Conservation (phyloP, 805 yeast genomes). For the Candida methanosorbosa region DNA sequence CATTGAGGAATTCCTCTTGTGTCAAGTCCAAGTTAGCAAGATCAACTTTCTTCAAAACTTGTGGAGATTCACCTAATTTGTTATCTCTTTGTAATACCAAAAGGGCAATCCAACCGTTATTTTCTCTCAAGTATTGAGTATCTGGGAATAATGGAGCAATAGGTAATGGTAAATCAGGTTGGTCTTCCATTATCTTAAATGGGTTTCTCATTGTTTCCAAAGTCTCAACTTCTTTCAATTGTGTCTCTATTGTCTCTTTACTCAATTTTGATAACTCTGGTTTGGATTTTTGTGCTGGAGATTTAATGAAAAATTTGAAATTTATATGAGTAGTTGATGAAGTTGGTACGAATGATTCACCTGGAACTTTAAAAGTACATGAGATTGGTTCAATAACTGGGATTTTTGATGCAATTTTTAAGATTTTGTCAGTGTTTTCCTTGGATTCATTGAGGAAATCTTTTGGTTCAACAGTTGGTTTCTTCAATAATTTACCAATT, state of each 20-base stretch:
- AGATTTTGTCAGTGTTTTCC: conserved; percentile 33
- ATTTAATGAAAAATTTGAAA: conserved; percentile 65
- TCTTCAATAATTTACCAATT: conserved; percentile 60
- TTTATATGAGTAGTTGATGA: conserved; percentile 67
- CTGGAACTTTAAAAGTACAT: conserved; percentile 78
- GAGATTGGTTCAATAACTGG: conserved; percentile 63
- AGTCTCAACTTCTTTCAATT: conserved; percentile 48
- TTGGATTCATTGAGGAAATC: conserved; percentile 38
- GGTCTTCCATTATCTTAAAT: conserved; percentile 49
- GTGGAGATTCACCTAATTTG: conserved; percentile 66
- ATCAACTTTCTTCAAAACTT: conserved; percentile 40
- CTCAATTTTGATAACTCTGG: conserved; percentile 34
- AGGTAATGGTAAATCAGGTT: conserved; percentile 61
- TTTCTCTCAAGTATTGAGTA: conserved; percentile 21
- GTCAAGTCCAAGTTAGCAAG: conserved; percentile 45
- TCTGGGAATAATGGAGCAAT: conserved; percentile 74
- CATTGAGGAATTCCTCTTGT: conserved; percentile 38
- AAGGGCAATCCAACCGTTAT: conserved; percentile 56
- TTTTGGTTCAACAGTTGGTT: conserved; percentile 45
- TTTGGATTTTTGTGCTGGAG: conserved; percentile 58
- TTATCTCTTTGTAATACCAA: conserved; percentile 69
- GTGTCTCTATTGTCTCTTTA: conserved; percentile 21
- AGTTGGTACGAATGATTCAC: conserved; percentile 68
- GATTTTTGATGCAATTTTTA: conserved; percentile 52
- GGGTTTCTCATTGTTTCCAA: conserved; percentile 70